Conservation (phyloP, 345 rosid species). For the thale cress (Arabidopsis thaliana) region TAIR10.1 NC_003070.9:26750501-26751000, state of each 20-base stretch:
- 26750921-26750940: constrained; percentile 33
- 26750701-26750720: not conserved
- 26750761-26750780: constrained; percentile 10
- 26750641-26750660: constrained; percentile 3
- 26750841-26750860: not conserved
- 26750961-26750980: constrained; percentile 21
- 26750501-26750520: constrained; percentile 37
- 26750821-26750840: not conserved
- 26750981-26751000: constrained; percentile 36
- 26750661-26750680: not conserved
- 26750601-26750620: not conserved
- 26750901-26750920: constrained; percentile 31
- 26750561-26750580: constrained; percentile 35
- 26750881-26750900: constrained; percentile 19
- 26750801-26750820: not conserved
- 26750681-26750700: not conserved
- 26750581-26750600: not conserved
- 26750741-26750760: not conserved
- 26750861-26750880: not conserved
- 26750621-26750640: not conserved
- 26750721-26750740: constrained; percentile 20
- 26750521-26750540: constrained; percentile 44
- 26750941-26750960: constrained; percentile 34
- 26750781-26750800: not conserved
- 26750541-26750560: constrained; percentile 26